phyloP scores from a whole-genome alignment of 768 basidiomycete genomes.

The Mycena galopus region DNA sequence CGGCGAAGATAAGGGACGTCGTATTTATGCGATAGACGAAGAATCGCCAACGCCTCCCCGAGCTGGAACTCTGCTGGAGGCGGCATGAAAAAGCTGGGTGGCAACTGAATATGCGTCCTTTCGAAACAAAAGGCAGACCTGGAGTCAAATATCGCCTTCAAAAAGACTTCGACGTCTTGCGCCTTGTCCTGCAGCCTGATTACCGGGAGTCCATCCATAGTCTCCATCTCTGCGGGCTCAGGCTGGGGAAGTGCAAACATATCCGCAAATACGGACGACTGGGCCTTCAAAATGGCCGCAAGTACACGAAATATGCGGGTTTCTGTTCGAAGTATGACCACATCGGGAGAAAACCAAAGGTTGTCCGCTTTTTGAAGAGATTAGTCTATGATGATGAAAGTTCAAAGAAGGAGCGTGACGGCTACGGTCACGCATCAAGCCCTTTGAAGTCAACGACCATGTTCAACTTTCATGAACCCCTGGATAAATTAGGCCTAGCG shows the following conservation, averaged over 20 bases:
- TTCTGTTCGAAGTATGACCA: not conserved
- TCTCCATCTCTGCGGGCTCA: constrained; percentile 4
- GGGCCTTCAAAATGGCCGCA: not conserved
- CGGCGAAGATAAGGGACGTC: not conserved
- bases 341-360: not conserved
- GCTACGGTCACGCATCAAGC: too few relatives aligned
- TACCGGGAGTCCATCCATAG: constrained; percentile 19
- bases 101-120: not conserved
- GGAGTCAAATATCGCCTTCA: constrained; percentile 23
- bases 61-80: not conserved
- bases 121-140: not conserved
- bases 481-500: too few relatives aligned
- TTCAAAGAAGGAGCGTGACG: too few relatives aligned
- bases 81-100: constrained; percentile 15
- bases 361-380: not conserved
- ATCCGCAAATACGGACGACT: constrained; percentile 8
- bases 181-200: constrained; percentile 13
- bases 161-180: constrained; percentile 8
- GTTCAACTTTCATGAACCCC: too few relatives aligned
- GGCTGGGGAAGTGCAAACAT: constrained; percentile 21
- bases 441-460: too few relatives aligned
- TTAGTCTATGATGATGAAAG: too few relatives aligned
- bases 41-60: not conserved
- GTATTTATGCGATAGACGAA: constrained; percentile 12
- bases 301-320: not conserved